Percentiles rank a stretch among this genome's conserved stretches.
Evolutionary conservation across 1,284 basidiomycete species (phyloP).

Genomic region (Gymnopus androsaceus): DNA sequence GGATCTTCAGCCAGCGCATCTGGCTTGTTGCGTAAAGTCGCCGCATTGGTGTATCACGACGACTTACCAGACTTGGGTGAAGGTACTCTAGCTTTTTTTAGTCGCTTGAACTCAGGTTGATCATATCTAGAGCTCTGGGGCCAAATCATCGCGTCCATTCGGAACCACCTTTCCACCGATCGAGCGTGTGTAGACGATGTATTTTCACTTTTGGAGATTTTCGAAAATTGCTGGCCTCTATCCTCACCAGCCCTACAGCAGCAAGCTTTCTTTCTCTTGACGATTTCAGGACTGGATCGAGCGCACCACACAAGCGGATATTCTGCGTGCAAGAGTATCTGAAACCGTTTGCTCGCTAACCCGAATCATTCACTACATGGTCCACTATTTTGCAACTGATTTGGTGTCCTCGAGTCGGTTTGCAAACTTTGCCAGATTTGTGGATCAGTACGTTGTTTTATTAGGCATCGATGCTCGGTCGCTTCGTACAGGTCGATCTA

Average conservation of each 20-base stretch:
- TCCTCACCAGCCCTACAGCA: not conserved
- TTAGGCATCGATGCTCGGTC: not conserved
- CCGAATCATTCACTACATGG: conserved; percentile 3
- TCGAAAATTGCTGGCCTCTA: conserved; percentile 1
- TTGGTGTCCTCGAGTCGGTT: conserved; percentile 3
- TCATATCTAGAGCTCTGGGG: not conserved
- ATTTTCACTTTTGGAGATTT: not conserved
- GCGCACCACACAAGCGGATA: not conserved
- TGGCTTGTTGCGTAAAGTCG: not conserved
- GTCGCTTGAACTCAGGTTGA: not conserved
- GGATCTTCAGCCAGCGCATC: not conserved
- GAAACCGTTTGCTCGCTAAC: not conserved
- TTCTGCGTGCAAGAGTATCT: not conserved
- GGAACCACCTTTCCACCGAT: not conserved
- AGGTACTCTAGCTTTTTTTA: not conserved
- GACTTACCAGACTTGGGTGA: not conserved
- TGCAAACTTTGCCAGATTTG: not conserved
- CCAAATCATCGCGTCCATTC: conserved; percentile 5
- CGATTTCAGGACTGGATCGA: conserved; percentile 7
- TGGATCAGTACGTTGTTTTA: not conserved
- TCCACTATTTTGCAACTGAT: not conserved
- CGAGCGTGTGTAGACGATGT: conserved; percentile 5
- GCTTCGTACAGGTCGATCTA: not conserved
- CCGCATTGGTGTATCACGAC: not conserved
- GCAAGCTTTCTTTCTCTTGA: not conserved